Conservation (phyloP, 139 green algal genomes). For the Auxenochlorella protothecoides region DNA sequence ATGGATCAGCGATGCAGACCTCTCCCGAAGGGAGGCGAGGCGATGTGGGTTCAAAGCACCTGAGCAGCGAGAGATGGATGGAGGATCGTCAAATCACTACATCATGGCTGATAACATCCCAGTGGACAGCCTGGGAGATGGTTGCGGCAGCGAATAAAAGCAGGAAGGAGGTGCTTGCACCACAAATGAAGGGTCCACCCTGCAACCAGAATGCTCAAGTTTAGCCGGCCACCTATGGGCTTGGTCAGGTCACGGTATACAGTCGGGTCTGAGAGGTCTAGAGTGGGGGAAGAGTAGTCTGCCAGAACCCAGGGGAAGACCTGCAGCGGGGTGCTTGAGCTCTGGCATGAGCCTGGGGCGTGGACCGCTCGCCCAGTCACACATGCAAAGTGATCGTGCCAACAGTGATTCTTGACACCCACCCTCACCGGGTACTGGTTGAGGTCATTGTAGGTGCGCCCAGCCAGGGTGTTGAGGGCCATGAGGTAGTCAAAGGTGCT, state of each 20-base stretch:
- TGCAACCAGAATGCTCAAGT: too few relatives aligned
- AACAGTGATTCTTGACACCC: too few relatives aligned
- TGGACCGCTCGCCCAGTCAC: too few relatives aligned
- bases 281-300: constrained; percentile 57
- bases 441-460: constrained; percentile 81
- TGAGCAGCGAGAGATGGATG: background rate
- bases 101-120: too few relatives aligned
- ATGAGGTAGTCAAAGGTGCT: constrained; percentile 80
- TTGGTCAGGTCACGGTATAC: constrained; percentile 79
- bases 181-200: too few relatives aligned
- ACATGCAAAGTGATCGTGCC: too few relatives aligned
- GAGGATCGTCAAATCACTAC: background rate
- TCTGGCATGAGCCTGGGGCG: background rate
- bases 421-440: constrained; percentile 38
- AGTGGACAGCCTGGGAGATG: too few relatives aligned
- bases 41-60: constrained; percentile 70
- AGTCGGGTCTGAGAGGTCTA: constrained; percentile 55
- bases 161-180: too few relatives aligned
- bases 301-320: constrained; percentile 90
- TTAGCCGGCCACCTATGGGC: constrained; percentile 48
- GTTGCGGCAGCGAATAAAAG: too few relatives aligned
- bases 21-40: constrained; percentile 54
- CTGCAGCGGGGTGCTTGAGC: background rate
- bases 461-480: constrained; percentile 74
- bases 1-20: constrained; percentile 17